Evolutionary conservation across 2,329 filamentous ascomycete species (phyloP).

Genomic region (Grosmannia penicillata): DNA sequence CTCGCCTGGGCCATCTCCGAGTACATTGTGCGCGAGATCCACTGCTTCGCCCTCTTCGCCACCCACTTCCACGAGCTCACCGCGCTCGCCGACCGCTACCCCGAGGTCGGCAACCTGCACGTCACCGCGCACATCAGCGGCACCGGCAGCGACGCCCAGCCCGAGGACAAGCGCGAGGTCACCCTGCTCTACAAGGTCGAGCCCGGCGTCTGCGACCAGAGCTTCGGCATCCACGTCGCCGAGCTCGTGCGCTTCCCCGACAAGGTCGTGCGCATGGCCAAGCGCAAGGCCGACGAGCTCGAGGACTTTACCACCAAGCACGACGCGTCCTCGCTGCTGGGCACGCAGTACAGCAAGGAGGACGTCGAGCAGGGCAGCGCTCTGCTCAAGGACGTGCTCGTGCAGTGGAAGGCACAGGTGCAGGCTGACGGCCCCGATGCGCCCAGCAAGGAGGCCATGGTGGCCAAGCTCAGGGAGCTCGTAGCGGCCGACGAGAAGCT

Average conservation of each 20-base stretch:
- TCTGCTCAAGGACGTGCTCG: constrained; percentile 68
- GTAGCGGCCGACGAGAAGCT: constrained; percentile 57
- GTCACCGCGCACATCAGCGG: constrained; percentile 84
- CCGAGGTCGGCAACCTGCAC: constrained; percentile 83
- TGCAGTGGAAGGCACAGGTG: constrained; percentile 73
- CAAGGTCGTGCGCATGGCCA: constrained; percentile 98
- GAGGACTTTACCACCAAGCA: constrained; percentile 86
- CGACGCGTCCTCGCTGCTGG: constrained; percentile 32
- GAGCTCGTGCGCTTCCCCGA: constrained; percentile 92
- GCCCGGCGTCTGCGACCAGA: constrained; percentile 89
- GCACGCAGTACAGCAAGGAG: constrained; percentile 55
- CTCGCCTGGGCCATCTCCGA: constrained; percentile 99
- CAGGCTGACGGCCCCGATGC: constrained; percentile 23
- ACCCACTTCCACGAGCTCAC: constrained; percentile 98
- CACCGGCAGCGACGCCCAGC: constrained; percentile 14
- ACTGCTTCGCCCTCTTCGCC: constrained; percentile 87
- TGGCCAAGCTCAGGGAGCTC: constrained; percentile 62
- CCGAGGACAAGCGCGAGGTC: constrained; percentile 59
- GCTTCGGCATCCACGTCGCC: constrained; percentile 95
- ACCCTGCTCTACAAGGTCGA: constrained; percentile 95
- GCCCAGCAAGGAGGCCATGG: constrained; percentile 61
- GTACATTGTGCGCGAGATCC: constrained; percentile 90
- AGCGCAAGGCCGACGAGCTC: constrained; percentile 92
- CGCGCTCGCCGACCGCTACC: constrained; percentile 71
- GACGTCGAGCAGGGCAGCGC: constrained; percentile 82